Percentiles rank a stretch among this genome's conserved stretches.
These are phyloP conservation scores for Rhizopogon roseolus DNA, from an alignment of 768 basidiomycete species.

Conservation along the genomic window DNA sequence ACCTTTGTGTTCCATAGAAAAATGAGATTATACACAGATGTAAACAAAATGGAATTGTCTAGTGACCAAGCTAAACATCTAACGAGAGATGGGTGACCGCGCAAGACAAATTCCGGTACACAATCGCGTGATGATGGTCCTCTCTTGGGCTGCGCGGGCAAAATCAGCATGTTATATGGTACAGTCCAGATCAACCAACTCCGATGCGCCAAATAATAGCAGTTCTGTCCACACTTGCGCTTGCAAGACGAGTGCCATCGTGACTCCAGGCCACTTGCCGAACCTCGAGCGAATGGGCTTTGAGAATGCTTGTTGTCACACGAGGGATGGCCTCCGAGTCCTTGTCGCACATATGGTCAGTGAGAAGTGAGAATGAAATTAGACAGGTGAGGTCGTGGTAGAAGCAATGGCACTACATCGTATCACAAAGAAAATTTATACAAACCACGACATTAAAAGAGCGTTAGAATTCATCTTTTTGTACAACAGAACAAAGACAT, in stretches of 20 bases:
- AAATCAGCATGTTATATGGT: slow-evolving; percentile 11
- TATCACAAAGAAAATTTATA: no score
- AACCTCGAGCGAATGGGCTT: slow-evolving; percentile 84
- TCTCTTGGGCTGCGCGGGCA: slow-evolving; percentile 36
- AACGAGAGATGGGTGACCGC: slow-evolving; percentile 76
- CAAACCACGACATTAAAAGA: no score
- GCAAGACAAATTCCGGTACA: slow-evolving; percentile 52
- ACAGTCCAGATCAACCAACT: slow-evolving; percentile 47
- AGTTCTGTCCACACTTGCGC: slow-evolving; percentile 79
- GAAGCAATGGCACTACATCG: no score
- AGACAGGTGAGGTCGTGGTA: slow-evolving; percentile 10
- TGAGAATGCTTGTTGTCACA: slow-evolving; percentile 78
- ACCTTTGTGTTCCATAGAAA: slow-evolving; percentile 92
- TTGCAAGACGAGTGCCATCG: slow-evolving; percentile 79
- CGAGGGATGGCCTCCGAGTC: slow-evolving; percentile 65
- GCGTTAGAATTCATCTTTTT: no score
- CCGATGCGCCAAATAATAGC: slow-evolving; percentile 88
- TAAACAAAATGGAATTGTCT: slow-evolving; percentile 80
- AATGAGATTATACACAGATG: slow-evolving; percentile 75
- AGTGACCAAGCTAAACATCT: slow-evolving; percentile 89
- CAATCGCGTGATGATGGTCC: slow-evolving; percentile 54
- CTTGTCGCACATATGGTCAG: slow-evolving; percentile 79
- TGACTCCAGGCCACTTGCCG: slow-evolving; percentile 97
- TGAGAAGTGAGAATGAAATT: slow-evolving; percentile 72
- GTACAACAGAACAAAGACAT: no score